Evolutionary conservation across 208 protist species (phyloP), one percentile per base, ranked within the genome.

Genomic region (Trypanosoma theileri): DNA sequence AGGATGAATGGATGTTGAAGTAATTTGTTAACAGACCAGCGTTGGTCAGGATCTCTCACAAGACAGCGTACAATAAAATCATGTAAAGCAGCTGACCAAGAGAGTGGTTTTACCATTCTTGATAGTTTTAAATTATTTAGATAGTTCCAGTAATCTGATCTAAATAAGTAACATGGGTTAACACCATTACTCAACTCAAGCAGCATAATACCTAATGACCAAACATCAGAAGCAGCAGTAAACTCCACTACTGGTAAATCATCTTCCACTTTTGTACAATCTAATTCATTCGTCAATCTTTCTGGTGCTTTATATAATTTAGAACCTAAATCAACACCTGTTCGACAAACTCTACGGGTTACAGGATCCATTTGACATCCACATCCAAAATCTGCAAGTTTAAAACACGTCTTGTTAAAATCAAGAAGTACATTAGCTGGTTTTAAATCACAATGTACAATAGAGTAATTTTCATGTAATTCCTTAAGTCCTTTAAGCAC

Each of bases 401-500:
- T 95, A 77, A 96, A 95, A 56, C 63, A 58, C 59, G 66, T 55
- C 59, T 77, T 75, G 60, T 92, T 84, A 66, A 82, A 92, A 63
- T 78, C 75, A 31, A 95, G 71, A 13, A 99, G 83, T 19, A 99
- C 84, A 81, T 99, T 99, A 58, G 97, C 96, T 0, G 97, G 98
- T 78, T 99, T 99, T 17, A 99, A 60, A 75, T 99, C 98, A 64
- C 96, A 98, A 80, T 99, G 98, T 10, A 98, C 90, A 67, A 98
- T 89, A 21, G 69, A 53, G 68, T 91, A 92, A 60, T 91, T 76
- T 0, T 79, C 70, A 80, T 97, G 93, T n/a, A 97, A 76, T 68
- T 95, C 89, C 22, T 79, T 58, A n/a, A 97, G 78, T 8, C 89
- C 89, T 13, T 69, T 59, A 17, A 96, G 73, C 21, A 96, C 83